Evolutionary conservation across 495 filamentous ascomycete species (phyloP), one percentile per base, ranked within the genome.

Genomic region (Aspergillus sclerotioniger): DNA sequence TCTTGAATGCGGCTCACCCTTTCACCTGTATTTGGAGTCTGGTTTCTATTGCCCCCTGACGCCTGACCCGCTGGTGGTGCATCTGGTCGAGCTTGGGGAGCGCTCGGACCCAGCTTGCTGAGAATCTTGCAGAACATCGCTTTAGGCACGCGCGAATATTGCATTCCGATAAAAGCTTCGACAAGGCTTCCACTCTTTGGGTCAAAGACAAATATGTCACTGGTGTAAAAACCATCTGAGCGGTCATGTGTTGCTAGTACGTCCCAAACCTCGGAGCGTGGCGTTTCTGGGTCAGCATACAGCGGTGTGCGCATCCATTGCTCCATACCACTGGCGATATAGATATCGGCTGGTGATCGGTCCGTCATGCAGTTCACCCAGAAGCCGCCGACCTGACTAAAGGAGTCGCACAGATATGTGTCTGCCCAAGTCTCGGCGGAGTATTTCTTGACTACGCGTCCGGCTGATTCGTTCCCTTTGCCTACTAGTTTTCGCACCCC

Each of bases 281-380:
- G 21, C 3, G 50, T 53, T 13, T 28, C 45, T 20, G 60, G 33
- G 15, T 56, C 54, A 10, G 58, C 49, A 71, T 65, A 63, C 39
- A 69, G 65, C 6, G 79, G 79, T 1, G 75, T 72, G 0, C 80
- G 73, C 49, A 80, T 77, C 72, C 67, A 79, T 47, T 66, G 59
- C 60, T 85, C 78, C 43, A 77, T 71, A 0, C 75, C 72, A 56
- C 63, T 76, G 8, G 76, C 70, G 35, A 85, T 77, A 51, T 69
- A 85, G 51, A 84, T 79, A 7, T 82, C 76, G 0, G 39, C 61
- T 0, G 66, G 50, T 0, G 64, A 12, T 17, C 61, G 46, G 21
- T 80, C 71, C 0, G 78, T 80, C 80, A 84, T 80, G 50, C 71
- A 76, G 55, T 82, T 84, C 13, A 82, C 75, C 64, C 66, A 83